Base-by-base conservation (phyloP, 169 alveolate species). In the Theileria annulata region DNA sequence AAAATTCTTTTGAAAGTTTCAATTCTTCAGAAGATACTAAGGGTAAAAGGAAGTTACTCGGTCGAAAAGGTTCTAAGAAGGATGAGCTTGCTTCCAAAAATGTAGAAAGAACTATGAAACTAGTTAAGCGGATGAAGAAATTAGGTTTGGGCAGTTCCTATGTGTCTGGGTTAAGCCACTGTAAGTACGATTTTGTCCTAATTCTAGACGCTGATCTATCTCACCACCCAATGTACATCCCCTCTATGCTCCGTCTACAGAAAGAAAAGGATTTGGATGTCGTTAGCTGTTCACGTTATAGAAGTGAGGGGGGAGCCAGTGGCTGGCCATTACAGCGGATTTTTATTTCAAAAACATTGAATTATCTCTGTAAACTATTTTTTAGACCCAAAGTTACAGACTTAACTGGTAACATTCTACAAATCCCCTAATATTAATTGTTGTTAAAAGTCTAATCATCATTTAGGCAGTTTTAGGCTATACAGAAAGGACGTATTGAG, bases 191-290 rank as follows among this genome's bases (percentile, higher is more conserved):
- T 67, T 98, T 94, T 83, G 91, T 98, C 31, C 88, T 98, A 51
- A 93, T 98, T 17, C 95, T 98, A 98, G 99, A 98, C 82, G 98
- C 99, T 42, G 99, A 98, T 87, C 89, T 98, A 54, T 96, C 99
- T 2, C 99, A 98, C 84, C 99, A 98, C 87, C 99, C 99, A 47
- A 95, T 95, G 85, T 95, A 93, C 86, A 93, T 96, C 63, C 93
- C 95, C 30, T 92, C 96, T 51, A 94, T 96, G 86, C 93, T 97
- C 58, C 86, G 88, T 75, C 93, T 90, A 68, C 98, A 97, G 87
- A 85, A 93, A 70, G 92, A 89, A 47, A 92, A 94, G 0, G 91
- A 94, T 72, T 91, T 91, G 71, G 99, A 98, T 80, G 93, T 98
- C 33, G 99, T 98, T 27, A 96, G 98, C 23, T 99, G 99, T 10